These are phyloP conservation scores for Barnettozyma pratensis DNA, from an alignment of 805 yeast genomes.

Conservation along the genomic window DNA sequence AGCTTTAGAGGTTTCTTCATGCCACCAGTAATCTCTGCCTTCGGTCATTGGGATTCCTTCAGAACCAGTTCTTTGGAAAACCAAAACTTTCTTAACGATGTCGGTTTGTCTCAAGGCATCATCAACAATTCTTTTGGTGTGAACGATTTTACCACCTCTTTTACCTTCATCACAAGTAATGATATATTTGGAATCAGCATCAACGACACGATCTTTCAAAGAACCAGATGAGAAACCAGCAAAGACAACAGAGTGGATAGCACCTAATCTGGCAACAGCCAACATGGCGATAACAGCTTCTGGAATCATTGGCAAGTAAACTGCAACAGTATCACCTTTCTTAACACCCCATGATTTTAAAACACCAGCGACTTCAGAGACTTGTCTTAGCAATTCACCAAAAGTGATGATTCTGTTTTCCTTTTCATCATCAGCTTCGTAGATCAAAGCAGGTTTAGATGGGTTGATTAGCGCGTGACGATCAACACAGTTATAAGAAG, in stretches of 20 bases:
- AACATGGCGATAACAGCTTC: conserved; percentile 92
- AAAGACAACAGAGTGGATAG: conserved; percentile 91
- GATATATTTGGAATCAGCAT: conserved; percentile 79
- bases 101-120: conserved; percentile 79
- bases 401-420: conserved; percentile 74
- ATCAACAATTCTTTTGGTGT: conserved; percentile 91
- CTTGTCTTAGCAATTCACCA: conserved; percentile 80
- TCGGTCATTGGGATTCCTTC: conserved; percentile 63
- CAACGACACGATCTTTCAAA: conserved; percentile 81
- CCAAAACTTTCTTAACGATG: conserved; percentile 75
- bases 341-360: conserved; percentile 79
- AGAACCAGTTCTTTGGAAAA: conserved; percentile 82
- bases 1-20: conserved; percentile 76
- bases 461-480: conserved; percentile 90
- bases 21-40: conserved; percentile 95
- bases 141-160: conserved; percentile 92
- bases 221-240: conserved; percentile 97
- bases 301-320: conserved; percentile 96
- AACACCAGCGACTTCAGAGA: conserved; percentile 81
- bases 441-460: conserved; percentile 75
- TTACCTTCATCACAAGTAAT: conserved; percentile 94
- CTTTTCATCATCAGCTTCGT: conserved; percentile 88
- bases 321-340: conserved; percentile 95
- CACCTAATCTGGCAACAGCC: conserved; percentile 92
- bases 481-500: conserved; percentile 90